Percentiles rank a stretch among this genome's conserved stretches.
phyloP scores from a whole-genome alignment of 2,329 filamentous ascomycete species.

The Colletotrichum sp. region DNA sequence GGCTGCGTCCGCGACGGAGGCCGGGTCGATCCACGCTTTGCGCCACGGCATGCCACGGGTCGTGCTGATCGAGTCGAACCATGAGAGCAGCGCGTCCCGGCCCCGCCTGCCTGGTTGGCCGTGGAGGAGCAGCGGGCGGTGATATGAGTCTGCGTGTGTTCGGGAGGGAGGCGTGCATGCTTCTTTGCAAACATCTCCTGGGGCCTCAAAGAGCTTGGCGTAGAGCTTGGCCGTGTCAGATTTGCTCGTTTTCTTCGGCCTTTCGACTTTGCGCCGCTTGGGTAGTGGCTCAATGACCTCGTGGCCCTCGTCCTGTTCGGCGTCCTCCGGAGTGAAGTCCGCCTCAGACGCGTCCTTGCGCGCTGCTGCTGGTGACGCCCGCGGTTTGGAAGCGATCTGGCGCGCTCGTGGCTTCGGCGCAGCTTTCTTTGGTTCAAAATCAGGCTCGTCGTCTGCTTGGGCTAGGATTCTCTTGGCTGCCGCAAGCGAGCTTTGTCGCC shows the following conservation, averaged over 20 bases:
- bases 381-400: background rate
- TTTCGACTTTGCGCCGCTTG: conserved; percentile 8
- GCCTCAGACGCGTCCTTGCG: conserved; percentile 15
- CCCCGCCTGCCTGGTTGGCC: conserved; percentile 29
- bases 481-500: conserved; percentile 19
- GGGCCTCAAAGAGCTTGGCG: background rate
- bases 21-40: conserved; percentile 59
- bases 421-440: background rate
- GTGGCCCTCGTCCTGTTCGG: background rate
- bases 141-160: conserved; percentile 39
- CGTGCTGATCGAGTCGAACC: conserved; percentile 55
- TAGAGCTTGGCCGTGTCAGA: background rate
- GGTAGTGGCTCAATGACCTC: background rate
- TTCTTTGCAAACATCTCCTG: background rate
- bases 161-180: background rate
- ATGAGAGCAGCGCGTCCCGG: conserved; percentile 47
- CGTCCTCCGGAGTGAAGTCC: background rate
- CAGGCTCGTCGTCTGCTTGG: conserved; percentile 10
- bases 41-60: conserved; percentile 64
- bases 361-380: background rate
- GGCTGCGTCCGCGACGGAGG: conserved; percentile 23
- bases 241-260: background rate
- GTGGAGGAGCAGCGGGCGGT: conserved; percentile 54
- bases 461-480: conserved; percentile 10
- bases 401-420: background rate